A percentile compares a stretch with the other conserved stretches of the same genome.
Evolutionary conservation across 2,329 filamentous ascomycete species (phyloP).

Genomic region (Thelonectria blattea): DNA sequence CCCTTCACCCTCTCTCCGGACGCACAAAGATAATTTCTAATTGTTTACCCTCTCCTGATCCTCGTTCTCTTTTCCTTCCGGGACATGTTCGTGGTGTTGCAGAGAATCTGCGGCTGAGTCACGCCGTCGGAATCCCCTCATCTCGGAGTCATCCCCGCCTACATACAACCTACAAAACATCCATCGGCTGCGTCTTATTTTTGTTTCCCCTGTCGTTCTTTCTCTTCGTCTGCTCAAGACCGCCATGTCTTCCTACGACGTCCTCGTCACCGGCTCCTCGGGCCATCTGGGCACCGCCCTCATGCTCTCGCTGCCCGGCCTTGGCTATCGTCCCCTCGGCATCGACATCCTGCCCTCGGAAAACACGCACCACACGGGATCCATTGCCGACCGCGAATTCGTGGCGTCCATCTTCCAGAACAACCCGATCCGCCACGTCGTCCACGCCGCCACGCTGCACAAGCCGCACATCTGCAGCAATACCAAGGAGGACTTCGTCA

Average conservation of each 20-base stretch:
- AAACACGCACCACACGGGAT: conserved; percentile 46
- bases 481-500: conserved; percentile 50
- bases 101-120: background rate
- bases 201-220: background rate
- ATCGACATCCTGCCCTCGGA: conserved; percentile 50
- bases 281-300: conserved; percentile 55
- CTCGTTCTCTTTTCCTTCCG: background rate
- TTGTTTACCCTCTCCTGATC: background rate
- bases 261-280: conserved; percentile 54
- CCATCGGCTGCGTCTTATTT: background rate
- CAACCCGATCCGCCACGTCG: conserved; percentile 47
- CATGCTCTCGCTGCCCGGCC: conserved; percentile 48
- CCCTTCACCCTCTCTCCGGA: background rate
- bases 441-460: conserved; percentile 55
- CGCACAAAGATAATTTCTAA: background rate
- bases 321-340: conserved; percentile 50
- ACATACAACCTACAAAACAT: background rate
- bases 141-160: background rate
- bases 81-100: background rate
- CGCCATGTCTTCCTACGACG: conserved; percentile 35
- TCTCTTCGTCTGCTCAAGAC: background rate
- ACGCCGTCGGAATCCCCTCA: background rate
- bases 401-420: conserved; percentile 41
- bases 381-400: conserved; percentile 45
- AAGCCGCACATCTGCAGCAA: conserved; percentile 55